A percentile compares a stretch with the other conserved stretches of the same genome.
phyloP scores from a whole-genome alignment of 257 asterid genomes.

The Primulina tabacum region DNA sequence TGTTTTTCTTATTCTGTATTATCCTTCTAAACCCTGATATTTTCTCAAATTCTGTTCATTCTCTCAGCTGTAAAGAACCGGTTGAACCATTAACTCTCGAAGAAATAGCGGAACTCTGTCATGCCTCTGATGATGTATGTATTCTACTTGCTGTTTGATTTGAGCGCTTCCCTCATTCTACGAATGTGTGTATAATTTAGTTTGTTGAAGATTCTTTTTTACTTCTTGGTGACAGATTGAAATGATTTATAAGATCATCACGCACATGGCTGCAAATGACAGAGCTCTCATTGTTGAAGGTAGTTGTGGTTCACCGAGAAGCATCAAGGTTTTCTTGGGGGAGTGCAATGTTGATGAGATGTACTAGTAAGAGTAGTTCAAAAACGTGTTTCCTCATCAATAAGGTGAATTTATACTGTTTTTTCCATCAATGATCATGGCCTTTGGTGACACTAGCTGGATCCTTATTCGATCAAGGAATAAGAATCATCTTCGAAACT shows the following conservation, averaged over 20 bases:
- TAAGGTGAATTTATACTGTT: not conserved
- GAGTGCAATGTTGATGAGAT: slow-evolving; percentile 87
- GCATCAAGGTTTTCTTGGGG: slow-evolving; percentile 86
- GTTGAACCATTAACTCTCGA: slow-evolving; percentile 87
- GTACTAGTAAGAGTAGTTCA: slow-evolving; percentile 31
- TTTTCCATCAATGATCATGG: no score
- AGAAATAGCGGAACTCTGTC: slow-evolving; percentile 86
- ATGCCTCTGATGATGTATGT: slow-evolving; percentile 67
- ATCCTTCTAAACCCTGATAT: not conserved
- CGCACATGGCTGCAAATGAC: slow-evolving; percentile 97
- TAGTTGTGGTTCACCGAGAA: slow-evolving; percentile 88
- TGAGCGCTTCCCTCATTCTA: not conserved
- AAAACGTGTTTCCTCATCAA: not conserved
- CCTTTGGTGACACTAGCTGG: no score
- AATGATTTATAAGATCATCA: slow-evolving; percentile 90
- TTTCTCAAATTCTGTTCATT: slow-evolving; percentile 1
- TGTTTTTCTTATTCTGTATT: not conserved
- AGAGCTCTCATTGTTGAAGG: slow-evolving; percentile 99
- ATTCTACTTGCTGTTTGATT: slow-evolving; percentile 5
- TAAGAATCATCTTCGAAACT: not conserved
- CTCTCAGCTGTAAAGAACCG: slow-evolving; percentile 83
- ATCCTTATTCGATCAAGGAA: no score
- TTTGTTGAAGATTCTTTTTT: slow-evolving; percentile 17
- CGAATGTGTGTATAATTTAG: not conserved
- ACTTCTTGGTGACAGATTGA: slow-evolving; percentile 64